Conservation (phyloP, 2,329 filamentous ascomycete genomes). For the Xylariaceae sp. region DNA sequence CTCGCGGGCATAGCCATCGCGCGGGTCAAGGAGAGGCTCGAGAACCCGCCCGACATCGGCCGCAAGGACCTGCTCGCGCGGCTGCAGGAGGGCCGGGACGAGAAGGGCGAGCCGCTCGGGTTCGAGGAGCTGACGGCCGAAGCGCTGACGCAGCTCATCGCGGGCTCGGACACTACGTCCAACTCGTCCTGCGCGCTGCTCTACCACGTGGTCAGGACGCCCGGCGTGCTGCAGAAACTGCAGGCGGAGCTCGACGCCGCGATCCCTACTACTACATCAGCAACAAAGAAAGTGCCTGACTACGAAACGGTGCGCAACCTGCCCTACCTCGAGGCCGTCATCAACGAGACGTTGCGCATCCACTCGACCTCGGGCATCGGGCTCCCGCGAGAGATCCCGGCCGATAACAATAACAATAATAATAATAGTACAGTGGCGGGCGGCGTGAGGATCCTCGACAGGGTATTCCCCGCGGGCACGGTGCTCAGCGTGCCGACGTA, state of each 20-base stretch:
- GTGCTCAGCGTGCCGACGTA: slow-evolving; percentile 77
- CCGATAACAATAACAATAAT: too few relatives aligned
- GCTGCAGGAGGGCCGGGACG: slow-evolving; percentile 80
- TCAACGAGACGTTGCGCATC: slow-evolving; percentile 77
- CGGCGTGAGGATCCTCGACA: slow-evolving; percentile 59
- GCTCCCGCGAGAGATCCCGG: slow-evolving; percentile 69
- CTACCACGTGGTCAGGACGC: slow-evolving; percentile 67
- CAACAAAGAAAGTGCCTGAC: slow-evolving; percentile 51
- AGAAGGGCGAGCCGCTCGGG: slow-evolving; percentile 68
- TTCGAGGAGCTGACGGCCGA: slow-evolving; percentile 81
- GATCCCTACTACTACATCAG: slow-evolving; percentile 46
- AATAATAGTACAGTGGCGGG: too few relatives aligned
- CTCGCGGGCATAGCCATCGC: slow-evolving; percentile 85
- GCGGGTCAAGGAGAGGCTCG: slow-evolving; percentile 67
- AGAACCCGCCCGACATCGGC: slow-evolving; percentile 58
- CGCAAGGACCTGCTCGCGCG: slow-evolving; percentile 77
- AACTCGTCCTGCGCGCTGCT: slow-evolving; percentile 80
- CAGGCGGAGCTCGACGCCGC: slow-evolving; percentile 70
- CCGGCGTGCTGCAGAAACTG: slow-evolving; percentile 65
- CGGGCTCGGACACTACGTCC: slow-evolving; percentile 69
- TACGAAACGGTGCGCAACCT: slow-evolving; percentile 71
- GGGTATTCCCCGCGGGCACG: slow-evolving; percentile 68
- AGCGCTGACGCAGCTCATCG: slow-evolving; percentile 82
- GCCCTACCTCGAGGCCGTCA: slow-evolving; percentile 67
- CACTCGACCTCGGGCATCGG: slow-evolving; percentile 84